phyloP scores from a whole-genome alignment of 352 stramenopile species.

The Phytophthora litchii region DNA sequence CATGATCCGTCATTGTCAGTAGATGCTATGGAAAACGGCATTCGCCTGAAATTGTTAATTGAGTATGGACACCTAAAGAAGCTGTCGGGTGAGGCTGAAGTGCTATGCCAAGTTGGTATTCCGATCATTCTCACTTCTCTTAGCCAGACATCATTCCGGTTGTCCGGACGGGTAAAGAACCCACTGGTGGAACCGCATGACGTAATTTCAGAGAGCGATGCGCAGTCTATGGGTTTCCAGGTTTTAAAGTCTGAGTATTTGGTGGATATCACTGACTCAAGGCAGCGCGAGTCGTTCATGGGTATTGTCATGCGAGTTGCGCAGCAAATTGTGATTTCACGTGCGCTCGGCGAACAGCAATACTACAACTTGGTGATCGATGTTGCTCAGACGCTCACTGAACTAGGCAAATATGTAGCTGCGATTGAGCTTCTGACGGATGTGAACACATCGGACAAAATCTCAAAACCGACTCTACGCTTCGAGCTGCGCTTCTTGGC shows the following conservation, averaged over 20 bases:
- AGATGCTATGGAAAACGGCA: slow-evolving; percentile 87
- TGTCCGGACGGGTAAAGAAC: slow-evolving; percentile 74
- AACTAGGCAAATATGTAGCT: slow-evolving; percentile 82
- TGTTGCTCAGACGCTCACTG: slow-evolving; percentile 77
- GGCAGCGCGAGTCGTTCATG: slow-evolving; percentile 82
- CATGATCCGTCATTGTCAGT: slow-evolving; percentile 80
- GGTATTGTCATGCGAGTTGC: slow-evolving; percentile 85
- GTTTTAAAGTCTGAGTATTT: slow-evolving; percentile 85
- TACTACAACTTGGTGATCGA: slow-evolving; percentile 86
- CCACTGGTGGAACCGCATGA: slow-evolving; percentile 52
- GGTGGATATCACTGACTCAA: slow-evolving; percentile 77
- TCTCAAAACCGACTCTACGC: slow-evolving; percentile 65
- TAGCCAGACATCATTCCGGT: slow-evolving; percentile 75
- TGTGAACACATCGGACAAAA: slow-evolving; percentile 88
- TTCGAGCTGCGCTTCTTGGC: slow-evolving; percentile 86
- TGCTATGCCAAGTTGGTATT: slow-evolving; percentile 83
- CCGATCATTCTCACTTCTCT: slow-evolving; percentile 85
- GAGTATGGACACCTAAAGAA: slow-evolving; percentile 84
- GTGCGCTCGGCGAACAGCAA: slow-evolving; percentile 68
- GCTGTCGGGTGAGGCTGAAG: slow-evolving; percentile 63
- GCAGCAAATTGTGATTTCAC: slow-evolving; percentile 82
- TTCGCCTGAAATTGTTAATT: slow-evolving; percentile 81
- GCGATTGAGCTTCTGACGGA: slow-evolving; percentile 87
- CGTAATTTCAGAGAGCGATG: slow-evolving; percentile 61
- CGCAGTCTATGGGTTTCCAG: slow-evolving; percentile 76